Percentiles rank a stretch among this genome's conserved stretches.
These are phyloP conservation scores for Diutina pseudorugosa DNA, from an alignment of 1,139 yeast species.

Conservation along the genomic window DNA sequence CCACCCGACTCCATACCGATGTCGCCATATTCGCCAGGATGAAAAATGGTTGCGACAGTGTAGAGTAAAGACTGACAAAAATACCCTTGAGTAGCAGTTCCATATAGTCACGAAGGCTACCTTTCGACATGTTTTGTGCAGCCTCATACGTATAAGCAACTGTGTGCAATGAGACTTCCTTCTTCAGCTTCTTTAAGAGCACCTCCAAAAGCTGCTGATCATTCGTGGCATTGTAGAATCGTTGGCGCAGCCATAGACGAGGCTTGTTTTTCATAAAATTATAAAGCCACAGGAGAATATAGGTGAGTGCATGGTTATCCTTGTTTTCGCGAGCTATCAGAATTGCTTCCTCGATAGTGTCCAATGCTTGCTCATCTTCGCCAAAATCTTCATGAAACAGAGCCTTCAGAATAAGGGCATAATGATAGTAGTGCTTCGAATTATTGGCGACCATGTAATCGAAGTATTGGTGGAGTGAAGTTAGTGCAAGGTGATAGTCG, in stretches of 20 bases:
- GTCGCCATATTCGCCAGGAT: not conserved
- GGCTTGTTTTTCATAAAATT: constrained; percentile 63
- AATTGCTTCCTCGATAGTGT: constrained; percentile 80
- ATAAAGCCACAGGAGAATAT: constrained; percentile 70
- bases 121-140: not conserved
- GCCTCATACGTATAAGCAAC: not conserved
- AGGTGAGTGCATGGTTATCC: constrained; percentile 62
- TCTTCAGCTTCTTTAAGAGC: constrained; percentile 34
- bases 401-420: constrained; percentile 71
- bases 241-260: constrained; percentile 30
- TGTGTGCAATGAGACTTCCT: not conserved
- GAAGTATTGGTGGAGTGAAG: constrained; percentile 66
- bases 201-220: constrained; percentile 54
- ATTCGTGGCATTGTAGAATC: constrained; percentile 24
- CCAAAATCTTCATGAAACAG: constrained; percentile 68
- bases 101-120: not conserved
- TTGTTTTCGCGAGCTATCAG: constrained; percentile 80
- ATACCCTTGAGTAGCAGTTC: not conserved
- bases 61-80: not conserved
- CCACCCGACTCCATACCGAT: not conserved
- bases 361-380: constrained; percentile 60
- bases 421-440: constrained; percentile 60
- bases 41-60: not conserved
- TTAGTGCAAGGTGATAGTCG: constrained; percentile 65
- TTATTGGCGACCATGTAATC: constrained; percentile 74